Evolutionary conservation across 352 stramenopile species (phyloP).

Genomic region (Pythium plurisporium): DNA sequence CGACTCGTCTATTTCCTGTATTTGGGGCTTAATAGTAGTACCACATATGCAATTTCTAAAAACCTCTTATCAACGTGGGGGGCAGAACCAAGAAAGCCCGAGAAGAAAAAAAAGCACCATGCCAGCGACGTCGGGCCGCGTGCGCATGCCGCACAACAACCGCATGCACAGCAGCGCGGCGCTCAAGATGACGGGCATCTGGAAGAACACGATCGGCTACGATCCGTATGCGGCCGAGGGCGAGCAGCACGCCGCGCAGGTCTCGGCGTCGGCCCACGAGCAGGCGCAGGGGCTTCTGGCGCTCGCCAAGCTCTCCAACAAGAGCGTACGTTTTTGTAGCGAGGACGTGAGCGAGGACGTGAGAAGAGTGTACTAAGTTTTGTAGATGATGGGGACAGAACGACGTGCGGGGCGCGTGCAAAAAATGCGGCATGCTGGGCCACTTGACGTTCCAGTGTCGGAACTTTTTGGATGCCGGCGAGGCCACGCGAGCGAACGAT

Average conservation of each 20-base stretch:
- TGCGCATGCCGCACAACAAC: conserved; percentile 97
- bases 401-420: conserved; percentile 76
- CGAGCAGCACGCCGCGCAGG: conserved; percentile 52
- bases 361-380: background rate
- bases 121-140: conserved; percentile 81
- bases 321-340: conserved; percentile 50
- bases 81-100: background rate
- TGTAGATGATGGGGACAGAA: conserved; percentile 28
- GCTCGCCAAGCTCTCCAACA: conserved; percentile 93
- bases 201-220: conserved; percentile 96
- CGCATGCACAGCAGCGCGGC: conserved; percentile 91
- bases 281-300: conserved; percentile 92
- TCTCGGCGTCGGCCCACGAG: conserved; percentile 73
- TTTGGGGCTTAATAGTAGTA: no score
- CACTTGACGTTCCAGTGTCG: conserved; percentile 90
- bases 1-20: conserved; percentile 4
- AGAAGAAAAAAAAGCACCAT: conserved; percentile 41
- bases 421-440: conserved; percentile 90
- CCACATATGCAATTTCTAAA: conserved; percentile 6
- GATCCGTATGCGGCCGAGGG: conserved; percentile 88
- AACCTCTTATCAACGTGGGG: no score
- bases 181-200: conserved; percentile 96
- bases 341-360: background rate
- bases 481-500: conserved; percentile 3
- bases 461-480: conserved; percentile 49